phyloP scores from a whole-genome alignment of 2,329 filamentous ascomycete genomes.

The Trichoderma breve region DNA sequence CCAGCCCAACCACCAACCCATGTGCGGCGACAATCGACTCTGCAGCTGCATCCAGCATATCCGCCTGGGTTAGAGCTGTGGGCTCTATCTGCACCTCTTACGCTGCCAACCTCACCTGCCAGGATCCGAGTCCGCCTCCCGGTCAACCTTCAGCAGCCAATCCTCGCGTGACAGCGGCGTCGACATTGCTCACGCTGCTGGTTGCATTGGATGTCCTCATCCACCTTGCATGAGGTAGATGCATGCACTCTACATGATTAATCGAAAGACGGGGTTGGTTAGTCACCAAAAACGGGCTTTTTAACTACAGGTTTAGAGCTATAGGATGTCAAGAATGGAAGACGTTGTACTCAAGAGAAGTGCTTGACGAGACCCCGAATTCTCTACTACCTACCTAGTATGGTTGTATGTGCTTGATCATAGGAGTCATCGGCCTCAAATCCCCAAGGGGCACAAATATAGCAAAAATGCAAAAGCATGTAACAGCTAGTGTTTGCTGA shows the following conservation, averaged over 20 bases:
- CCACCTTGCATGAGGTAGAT: not conserved
- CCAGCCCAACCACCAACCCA: not conserved
- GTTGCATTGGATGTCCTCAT: not conserved
- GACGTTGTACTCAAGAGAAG: not conserved
- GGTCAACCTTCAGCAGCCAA: not conserved
- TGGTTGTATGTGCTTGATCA: not conserved
- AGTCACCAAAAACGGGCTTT: too few relatives aligned
- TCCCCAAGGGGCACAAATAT: too few relatives aligned
- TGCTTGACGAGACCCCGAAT: not conserved
- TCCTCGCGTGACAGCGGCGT: not conserved
- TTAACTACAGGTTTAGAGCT: not conserved
- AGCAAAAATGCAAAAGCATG: too few relatives aligned
- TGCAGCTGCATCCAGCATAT: not conserved
- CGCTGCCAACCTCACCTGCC: not conserved
- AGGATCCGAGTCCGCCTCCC: not conserved
- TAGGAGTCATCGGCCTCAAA: not conserved
- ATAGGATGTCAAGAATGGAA: not conserved
- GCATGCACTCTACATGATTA: not conserved
- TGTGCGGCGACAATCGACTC: not conserved
- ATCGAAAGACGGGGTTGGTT: not conserved
- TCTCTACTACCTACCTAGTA: not conserved
- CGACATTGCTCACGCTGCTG: not conserved
- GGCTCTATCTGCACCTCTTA: not conserved
- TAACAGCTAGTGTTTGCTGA: too few relatives aligned
- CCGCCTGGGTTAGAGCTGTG: not conserved